Evolutionary conservation across 2,329 filamentous ascomycete genomes (phyloP).

Genomic region (Aspergillus niger): DNA sequence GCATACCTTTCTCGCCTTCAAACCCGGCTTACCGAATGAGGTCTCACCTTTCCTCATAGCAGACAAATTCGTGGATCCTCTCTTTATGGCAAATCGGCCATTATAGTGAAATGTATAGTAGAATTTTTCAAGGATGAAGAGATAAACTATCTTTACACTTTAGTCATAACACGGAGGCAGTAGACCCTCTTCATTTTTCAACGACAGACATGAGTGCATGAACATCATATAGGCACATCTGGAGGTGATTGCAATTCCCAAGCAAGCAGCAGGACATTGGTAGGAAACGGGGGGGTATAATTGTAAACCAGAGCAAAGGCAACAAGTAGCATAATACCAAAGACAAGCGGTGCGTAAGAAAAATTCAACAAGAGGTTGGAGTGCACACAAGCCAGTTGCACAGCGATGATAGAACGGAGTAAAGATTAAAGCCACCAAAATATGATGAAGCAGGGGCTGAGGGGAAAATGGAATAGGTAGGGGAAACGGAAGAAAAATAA

Average conservation of each 20-base stretch:
- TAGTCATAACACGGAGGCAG: background rate
- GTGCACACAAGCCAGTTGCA: constrained; percentile 4
- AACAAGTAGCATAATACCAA: background rate
- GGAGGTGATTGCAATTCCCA: constrained; percentile 6
- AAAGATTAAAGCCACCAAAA: constrained; percentile 8
- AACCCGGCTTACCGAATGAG: background rate
- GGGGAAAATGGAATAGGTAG: constrained; percentile 8
- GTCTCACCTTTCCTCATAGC: background rate
- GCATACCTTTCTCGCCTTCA: background rate
- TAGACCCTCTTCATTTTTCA: background rate
- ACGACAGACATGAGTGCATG: constrained; percentile 10
- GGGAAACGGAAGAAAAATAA: constrained; percentile 12
- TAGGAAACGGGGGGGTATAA: constrained; percentile 16
- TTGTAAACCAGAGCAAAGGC: constrained; percentile 11
- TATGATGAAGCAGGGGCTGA: background rate
- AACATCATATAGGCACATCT: constrained; percentile 12
- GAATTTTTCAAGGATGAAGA: background rate
- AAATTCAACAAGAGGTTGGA: background rate
- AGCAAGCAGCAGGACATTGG: constrained; percentile 2
- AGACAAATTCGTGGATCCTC: no score
- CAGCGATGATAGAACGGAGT: background rate
- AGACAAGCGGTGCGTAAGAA: background rate
- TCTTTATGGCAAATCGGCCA: no score
- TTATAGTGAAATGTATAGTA: no score
- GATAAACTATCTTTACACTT: background rate